Base-by-base conservation (phyloP, 2,329 filamentous ascomycete species). In the Aspergillus sp. region DNA sequence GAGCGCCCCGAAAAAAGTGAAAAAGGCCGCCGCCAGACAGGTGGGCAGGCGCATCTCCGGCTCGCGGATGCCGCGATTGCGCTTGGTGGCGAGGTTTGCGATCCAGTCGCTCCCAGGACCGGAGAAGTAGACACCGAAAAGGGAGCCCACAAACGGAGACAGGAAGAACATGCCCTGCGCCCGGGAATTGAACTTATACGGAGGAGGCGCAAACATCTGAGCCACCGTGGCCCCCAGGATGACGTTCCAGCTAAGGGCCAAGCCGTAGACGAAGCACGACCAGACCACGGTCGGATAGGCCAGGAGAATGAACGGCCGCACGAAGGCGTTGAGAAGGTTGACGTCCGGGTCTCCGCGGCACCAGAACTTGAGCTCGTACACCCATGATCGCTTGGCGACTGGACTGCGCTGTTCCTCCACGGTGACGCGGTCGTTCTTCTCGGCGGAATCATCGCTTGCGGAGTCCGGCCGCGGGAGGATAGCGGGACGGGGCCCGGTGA, bases 231-330 rank as follows among this genome's bases (percentile, higher is more conserved):
- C 35, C 5, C 43, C 48, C 3, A 52, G 36, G n/a, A 51, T 47
- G 8, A 57, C 49, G 26, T 55, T 54, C 49, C 51, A 54, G 16
- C 44, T 43, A 5, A 52, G 35, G n/a, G 41, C 38, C 31, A 52
- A 30, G 10, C 44, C 47, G 14, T 49, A 49, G 8, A 44, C 26
- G 7, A 45, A 33, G 35, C 48, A 48, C n/a, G 47, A 43, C 47
- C 47, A 49, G 11, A 50, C 13, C 3, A 50, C 44, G 1, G 48
- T 49, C 8, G 48, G 48, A 32, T 48, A 51, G 10, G 36, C 34
- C 8, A 48, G 17, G 2, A 49, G 38, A n/a, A 49, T 35, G 22
- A 48, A 42, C 15, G 41, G 39, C 5, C 41, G 39, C n/a, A 38
- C 17, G 15, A 38, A 42, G n/a, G 39, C 41, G 10, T 49, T 44